Evolutionary conservation across 495 filamentous ascomycete species (phyloP).

Genomic region (Zalerion maritima): DNA sequence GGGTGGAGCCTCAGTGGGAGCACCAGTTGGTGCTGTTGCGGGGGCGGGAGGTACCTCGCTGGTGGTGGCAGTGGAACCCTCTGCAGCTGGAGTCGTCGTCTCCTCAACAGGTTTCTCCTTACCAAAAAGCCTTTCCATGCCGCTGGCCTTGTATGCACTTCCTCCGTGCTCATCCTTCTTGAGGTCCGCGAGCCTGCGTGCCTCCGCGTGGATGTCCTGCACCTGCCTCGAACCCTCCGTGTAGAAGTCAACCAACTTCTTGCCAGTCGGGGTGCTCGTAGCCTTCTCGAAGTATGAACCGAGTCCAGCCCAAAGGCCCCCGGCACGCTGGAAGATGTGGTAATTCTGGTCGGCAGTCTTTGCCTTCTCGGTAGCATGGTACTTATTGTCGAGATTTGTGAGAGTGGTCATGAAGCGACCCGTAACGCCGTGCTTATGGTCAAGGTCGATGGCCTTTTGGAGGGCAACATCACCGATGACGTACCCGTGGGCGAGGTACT

Average conservation of each 20-base stretch:
- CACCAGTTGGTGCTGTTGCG: slow-evolving; percentile 7
- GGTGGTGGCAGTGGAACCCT: slow-evolving; percentile 7
- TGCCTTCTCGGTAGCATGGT: slow-evolving; percentile 66
- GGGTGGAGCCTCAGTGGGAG: slow-evolving; percentile 11
- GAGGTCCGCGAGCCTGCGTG: slow-evolving; percentile 68
- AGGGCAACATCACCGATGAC: slow-evolving; percentile 70
- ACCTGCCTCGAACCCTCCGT: slow-evolving; percentile 67
- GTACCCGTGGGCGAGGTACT: slow-evolving; percentile 93
- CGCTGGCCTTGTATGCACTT: slow-evolving; percentile 31
- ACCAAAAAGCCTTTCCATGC: slow-evolving; percentile 29
- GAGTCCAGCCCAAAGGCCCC: slow-evolving; percentile 48
- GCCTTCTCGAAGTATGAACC: slow-evolving; percentile 87
- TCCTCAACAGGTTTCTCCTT: slow-evolving; percentile 21
- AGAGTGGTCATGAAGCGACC: slow-evolving; percentile 60
- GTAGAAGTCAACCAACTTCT: slow-evolving; percentile 78
- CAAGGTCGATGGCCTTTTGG: slow-evolving; percentile 71
- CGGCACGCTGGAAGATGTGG: slow-evolving; percentile 52
- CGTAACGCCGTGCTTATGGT: slow-evolving; percentile 80
- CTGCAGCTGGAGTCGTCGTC: slow-evolving; percentile 13
- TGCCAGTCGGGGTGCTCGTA: slow-evolving; percentile 65
- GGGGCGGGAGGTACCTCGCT: slow-evolving; percentile 7
- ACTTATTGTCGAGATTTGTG: slow-evolving; percentile 61
- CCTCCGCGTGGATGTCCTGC: slow-evolving; percentile 83
- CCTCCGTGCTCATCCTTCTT: slow-evolving; percentile 54
- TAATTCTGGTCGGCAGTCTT: slow-evolving; percentile 61